A percentile compares a stretch with the other conserved stretches of the same genome.
phyloP scores from a whole-genome alignment of 2,329 filamentous ascomycete species.

The Pezizomycotina sp. region DNA sequence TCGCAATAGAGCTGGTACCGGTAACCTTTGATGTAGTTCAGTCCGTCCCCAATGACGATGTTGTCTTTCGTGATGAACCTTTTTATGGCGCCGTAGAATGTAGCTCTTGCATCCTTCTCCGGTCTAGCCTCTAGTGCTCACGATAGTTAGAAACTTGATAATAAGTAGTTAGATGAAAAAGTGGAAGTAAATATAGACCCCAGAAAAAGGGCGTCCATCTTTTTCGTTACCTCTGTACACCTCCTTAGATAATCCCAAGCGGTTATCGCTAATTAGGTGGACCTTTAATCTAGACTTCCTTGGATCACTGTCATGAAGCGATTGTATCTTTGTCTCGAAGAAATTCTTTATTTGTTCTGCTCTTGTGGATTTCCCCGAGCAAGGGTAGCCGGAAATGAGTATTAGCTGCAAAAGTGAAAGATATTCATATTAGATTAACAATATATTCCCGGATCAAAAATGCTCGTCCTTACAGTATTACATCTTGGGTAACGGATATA shows the following conservation, averaged over 20 bases:
- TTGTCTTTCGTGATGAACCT: constrained; percentile 53
- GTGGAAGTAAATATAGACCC: neutral
- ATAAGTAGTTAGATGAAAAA: constrained; percentile 10
- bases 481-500: too few relatives aligned
- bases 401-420: constrained; percentile 38
- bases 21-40: constrained; percentile 85
- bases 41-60: constrained; percentile 61
- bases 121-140: constrained; percentile 27
- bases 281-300: constrained; percentile 20
- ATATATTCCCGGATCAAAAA: too few relatives aligned
- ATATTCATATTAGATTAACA: too few relatives aligned
- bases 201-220: neutral
- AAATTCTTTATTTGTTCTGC: constrained; percentile 49
- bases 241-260: constrained; percentile 17
- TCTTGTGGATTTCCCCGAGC: constrained; percentile 51
- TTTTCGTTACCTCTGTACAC: constrained; percentile 19
- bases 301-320: constrained; percentile 13
- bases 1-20: constrained; percentile 75
- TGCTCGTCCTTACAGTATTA: too few relatives aligned
- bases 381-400: constrained; percentile 49
- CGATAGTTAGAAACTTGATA: constrained; percentile 12
- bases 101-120: constrained; percentile 67
- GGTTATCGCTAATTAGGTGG: constrained; percentile 21
- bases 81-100: constrained; percentile 63
- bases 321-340: constrained; percentile 42